Evolutionary conservation across 192 early-diverging fungal species (phyloP).

Genomic region (Backusella luteola): DNA sequence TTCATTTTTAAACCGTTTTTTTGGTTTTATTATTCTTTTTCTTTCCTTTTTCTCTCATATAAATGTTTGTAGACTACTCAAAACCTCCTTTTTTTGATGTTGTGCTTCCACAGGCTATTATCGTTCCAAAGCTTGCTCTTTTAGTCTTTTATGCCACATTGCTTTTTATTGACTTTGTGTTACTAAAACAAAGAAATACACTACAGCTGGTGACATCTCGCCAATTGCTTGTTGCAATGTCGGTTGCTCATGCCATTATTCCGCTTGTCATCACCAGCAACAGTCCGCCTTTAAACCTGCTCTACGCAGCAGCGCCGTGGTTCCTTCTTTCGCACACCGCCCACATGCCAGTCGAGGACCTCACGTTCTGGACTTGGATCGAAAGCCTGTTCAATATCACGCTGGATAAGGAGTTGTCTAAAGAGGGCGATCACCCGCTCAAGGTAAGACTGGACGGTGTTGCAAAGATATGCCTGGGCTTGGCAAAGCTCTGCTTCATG

Average conservation of each 20-base stretch:
- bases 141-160: neutral
- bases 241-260: neutral
- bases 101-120: neutral
- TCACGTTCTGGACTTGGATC: neutral
- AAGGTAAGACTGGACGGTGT: constrained; percentile 7
- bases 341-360: neutral
- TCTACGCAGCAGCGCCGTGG: constrained; percentile 5
- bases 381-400: neutral
- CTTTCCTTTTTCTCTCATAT: neutral
- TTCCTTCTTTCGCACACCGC: neutral
- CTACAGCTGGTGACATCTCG: neutral
- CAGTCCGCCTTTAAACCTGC: neutral
- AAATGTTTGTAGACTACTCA: neutral
- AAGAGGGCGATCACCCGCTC: neutral
- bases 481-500: constrained; percentile 12
- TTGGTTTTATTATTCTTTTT: neutral
- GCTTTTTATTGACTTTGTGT: neutral
- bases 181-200: neutral
- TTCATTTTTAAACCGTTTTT: neutral
- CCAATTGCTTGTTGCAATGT: neutral
- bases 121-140: neutral
- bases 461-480: constrained; percentile 1
- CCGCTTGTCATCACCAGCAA: neutral
- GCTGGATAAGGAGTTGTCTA: neutral
- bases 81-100: neutral